A percentile compares a stretch with the other conserved stretches of the same genome.
These are phyloP conservation scores for Cystobasidium slooffiae DNA, from an alignment of 1,284 basidiomycete genomes.

Conservation along the genomic window DNA sequence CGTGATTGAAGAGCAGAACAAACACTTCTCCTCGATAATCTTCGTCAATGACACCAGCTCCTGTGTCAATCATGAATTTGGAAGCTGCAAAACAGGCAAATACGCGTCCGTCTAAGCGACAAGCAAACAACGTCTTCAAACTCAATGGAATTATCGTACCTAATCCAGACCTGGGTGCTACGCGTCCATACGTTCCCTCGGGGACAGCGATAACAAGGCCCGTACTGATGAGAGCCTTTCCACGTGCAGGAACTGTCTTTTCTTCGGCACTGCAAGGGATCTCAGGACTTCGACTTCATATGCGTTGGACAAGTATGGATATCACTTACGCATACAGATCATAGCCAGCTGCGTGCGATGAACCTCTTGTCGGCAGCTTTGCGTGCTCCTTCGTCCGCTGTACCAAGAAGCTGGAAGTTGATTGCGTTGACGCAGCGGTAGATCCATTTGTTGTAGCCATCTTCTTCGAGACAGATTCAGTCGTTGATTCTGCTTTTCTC, in stretches of 20 bases:
- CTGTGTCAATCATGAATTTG: constrained; percentile 96
- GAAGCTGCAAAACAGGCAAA: constrained; percentile 65
- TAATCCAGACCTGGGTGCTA: constrained; percentile 90
- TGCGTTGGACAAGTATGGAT: neutral
- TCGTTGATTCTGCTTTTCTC: too few species aligned
- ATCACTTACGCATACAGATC: constrained; percentile 79
- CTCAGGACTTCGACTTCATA: neutral
- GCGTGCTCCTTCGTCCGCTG: constrained; percentile 83
- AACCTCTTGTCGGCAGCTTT: constrained; percentile 83
- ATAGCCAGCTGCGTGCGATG: constrained; percentile 84
- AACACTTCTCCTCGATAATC: constrained; percentile 93
- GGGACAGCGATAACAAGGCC: constrained; percentile 93
- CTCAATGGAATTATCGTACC: constrained; percentile 63
- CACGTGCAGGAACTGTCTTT: constrained; percentile 77
- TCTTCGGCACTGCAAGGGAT: constrained; percentile 67
- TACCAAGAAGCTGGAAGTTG: constrained; percentile 66
- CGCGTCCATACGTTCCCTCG: constrained; percentile 88
- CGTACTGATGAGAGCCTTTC: constrained; percentile 86
- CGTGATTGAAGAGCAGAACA: constrained; percentile 93
- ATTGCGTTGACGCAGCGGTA: constrained; percentile 11
- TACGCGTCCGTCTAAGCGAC: neutral
- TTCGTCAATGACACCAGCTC: constrained; percentile 93
- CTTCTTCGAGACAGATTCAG: neutral
- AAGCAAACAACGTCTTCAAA: neutral
- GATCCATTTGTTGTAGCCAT: constrained; percentile 15